phyloP scores from a whole-genome alignment of 768 basidiomycete species.

The Tylopilus subfusipes region DNA sequence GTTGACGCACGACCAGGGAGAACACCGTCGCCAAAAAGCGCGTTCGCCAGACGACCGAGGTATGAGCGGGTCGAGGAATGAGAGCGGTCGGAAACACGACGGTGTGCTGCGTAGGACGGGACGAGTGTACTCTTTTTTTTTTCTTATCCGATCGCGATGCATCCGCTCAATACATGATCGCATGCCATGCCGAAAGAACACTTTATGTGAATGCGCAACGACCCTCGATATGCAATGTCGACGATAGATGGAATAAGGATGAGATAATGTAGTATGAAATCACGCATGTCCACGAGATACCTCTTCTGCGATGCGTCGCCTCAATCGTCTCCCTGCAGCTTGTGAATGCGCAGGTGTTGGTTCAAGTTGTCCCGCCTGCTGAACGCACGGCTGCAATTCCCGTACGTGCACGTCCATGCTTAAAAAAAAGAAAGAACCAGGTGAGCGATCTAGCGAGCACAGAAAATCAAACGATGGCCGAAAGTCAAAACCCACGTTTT shows the following conservation, averaged over 20 bases:
- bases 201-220: neutral
- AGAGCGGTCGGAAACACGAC: neutral
- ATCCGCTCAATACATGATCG: conserved; percentile 20
- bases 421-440: neutral
- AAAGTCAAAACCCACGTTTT: conserved; percentile 61
- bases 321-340: conserved; percentile 20
- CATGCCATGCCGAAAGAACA: conserved; percentile 5
- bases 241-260: conserved; percentile 17
- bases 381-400: conserved; percentile 66
- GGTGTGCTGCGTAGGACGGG: neutral
- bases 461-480: neutral
- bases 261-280: conserved; percentile 16
- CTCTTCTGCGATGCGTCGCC: neutral
- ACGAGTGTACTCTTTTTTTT: conserved; percentile 16
- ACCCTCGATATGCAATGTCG: neutral
- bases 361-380: conserved; percentile 74
- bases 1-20: conserved; percentile 50
- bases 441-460: neutral
- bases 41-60: conserved; percentile 52
- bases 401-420: conserved; percentile 46
- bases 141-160: conserved; percentile 10
- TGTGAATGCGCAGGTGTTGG: conserved; percentile 69
- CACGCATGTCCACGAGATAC: neutral
- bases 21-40: conserved; percentile 90
- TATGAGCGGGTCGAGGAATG: conserved; percentile 27